phyloP scores from a whole-genome alignment of 1,284 basidiomycete species.

The Erythrobasidium hasegawianum region DNA sequence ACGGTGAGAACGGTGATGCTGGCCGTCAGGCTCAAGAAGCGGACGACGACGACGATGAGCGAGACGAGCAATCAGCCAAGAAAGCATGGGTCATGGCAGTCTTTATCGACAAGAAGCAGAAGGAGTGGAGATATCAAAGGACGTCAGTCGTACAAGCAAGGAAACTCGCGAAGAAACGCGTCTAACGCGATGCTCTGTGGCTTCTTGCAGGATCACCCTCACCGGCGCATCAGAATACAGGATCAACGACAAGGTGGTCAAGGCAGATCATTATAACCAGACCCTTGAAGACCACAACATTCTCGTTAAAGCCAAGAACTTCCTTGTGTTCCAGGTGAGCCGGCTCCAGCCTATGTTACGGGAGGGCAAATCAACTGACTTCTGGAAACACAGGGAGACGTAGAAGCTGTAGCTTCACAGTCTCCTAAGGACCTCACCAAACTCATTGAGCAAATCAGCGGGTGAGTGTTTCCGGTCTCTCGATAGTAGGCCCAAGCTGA shows the following conservation, averaged over 20 bases:
- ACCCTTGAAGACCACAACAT: slow-evolving; percentile 86
- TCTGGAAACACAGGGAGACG: slow-evolving; percentile 62
- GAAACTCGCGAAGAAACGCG: neutral
- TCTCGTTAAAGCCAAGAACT: slow-evolving; percentile 98
- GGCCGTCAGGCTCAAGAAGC: slow-evolving; percentile 51
- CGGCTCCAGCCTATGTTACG: neutral
- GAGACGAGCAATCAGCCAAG: slow-evolving; percentile 69
- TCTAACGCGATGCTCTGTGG: neutral
- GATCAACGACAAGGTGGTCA: slow-evolving; percentile 71
- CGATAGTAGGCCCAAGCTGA: neutral
- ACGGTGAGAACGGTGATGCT: slow-evolving; percentile 42
- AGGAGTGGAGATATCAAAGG: slow-evolving; percentile 84
- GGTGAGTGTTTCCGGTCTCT: slow-evolving; percentile 50
- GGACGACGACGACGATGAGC: slow-evolving; percentile 48
- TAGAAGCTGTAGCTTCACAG: slow-evolving; percentile 95
- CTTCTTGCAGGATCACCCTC: slow-evolving; percentile 66
- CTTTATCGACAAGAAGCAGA: slow-evolving; percentile 68
- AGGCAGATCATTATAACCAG: slow-evolving; percentile 78
- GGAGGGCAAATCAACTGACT: slow-evolving; percentile 30
- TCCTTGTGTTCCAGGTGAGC: slow-evolving; percentile 83
- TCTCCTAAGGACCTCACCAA: slow-evolving; percentile 82
- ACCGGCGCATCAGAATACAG: slow-evolving; percentile 83
- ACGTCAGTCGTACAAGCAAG: slow-evolving; percentile 60
- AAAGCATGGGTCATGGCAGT: slow-evolving; percentile 94
- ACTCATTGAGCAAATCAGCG: slow-evolving; percentile 93